phyloP scores from a whole-genome alignment of 768 basidiomycete genomes.

The Cystofilobasidium ferigula region DNA sequence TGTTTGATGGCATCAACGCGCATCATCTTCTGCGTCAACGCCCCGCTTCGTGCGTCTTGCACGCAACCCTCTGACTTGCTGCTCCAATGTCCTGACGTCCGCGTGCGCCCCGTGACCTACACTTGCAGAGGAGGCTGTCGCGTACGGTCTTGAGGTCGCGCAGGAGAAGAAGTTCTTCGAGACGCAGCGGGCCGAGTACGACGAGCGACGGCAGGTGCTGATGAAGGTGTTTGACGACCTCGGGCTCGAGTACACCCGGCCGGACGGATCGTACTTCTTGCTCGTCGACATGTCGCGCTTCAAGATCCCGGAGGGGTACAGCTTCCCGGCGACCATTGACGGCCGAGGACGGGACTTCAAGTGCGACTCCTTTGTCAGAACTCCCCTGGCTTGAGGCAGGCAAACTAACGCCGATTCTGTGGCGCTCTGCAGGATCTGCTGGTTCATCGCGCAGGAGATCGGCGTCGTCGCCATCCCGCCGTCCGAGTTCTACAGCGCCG shows the following conservation, averaged over 20 bases:
- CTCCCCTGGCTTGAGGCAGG: not conserved
- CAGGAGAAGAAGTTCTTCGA: constrained; percentile 62
- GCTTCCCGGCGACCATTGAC: constrained; percentile 61
- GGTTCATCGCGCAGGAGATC: constrained; percentile 84
- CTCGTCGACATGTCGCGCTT: constrained; percentile 46
- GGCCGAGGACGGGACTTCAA: constrained; percentile 81
- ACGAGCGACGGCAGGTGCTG: constrained; percentile 65
- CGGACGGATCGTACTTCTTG: constrained; percentile 85
- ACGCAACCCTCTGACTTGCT: no score
- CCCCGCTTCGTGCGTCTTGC: constrained; percentile 49
- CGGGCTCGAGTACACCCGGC: constrained; percentile 73
- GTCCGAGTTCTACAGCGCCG: constrained; percentile 75
- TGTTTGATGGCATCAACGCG: constrained; percentile 66
- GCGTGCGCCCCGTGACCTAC: no score
- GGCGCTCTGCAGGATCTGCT: constrained; percentile 55
- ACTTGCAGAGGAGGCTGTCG: constrained; percentile 73
- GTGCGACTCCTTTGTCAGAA: constrained; percentile 44
- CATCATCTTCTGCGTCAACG: constrained; percentile 90
- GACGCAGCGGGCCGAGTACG: constrained; percentile 62
- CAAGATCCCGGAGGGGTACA: constrained; percentile 71
- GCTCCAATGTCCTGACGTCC: not conserved
- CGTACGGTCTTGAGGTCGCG: constrained; percentile 75
- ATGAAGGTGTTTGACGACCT: constrained; percentile 62
- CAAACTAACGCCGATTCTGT: not conserved
- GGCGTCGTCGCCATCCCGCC: constrained; percentile 80